Evolutionary conservation across 192 early-diverging fungal species (phyloP).

Genomic region (Coemansia sp.): DNA sequence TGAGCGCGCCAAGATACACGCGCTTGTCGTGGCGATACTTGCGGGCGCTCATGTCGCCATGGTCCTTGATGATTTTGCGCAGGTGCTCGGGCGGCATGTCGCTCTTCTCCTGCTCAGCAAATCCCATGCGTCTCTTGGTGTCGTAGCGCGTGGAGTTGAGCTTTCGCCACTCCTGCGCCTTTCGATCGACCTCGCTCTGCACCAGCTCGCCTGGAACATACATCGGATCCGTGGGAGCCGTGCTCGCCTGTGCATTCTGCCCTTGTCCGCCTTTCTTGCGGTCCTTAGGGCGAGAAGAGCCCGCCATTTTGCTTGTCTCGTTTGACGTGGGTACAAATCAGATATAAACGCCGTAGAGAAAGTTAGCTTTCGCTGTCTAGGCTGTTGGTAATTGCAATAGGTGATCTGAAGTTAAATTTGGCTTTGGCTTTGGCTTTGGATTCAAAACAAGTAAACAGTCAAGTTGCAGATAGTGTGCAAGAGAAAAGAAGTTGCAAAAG

Average conservation of each 20-base stretch:
- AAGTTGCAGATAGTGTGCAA: too few species aligned
- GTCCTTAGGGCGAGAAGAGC: slow-evolving; percentile 2
- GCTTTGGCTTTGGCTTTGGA: too few species aligned
- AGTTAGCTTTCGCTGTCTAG: not conserved
- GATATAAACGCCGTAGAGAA: not conserved
- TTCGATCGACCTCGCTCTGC: slow-evolving; percentile 47
- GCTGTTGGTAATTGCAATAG: not conserved
- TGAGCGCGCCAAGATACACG: slow-evolving; percentile 96
- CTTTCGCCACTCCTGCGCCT: slow-evolving; percentile 90
- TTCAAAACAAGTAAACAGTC: too few species aligned
- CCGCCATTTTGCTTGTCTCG: not conserved
- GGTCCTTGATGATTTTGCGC: slow-evolving; percentile 98
- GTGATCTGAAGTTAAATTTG: too few species aligned
- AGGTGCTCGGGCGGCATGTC: slow-evolving; percentile 98
- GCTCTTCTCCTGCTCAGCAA: slow-evolving; percentile 90
- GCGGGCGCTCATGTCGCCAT: slow-evolving; percentile 98
- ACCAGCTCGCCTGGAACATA: slow-evolving; percentile 32
- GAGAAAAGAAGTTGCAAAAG: not conserved
- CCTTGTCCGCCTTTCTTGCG: slow-evolving; percentile 3
- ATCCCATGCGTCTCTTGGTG: slow-evolving; percentile 93
- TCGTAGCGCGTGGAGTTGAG: slow-evolving; percentile 88
- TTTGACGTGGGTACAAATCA: not conserved
- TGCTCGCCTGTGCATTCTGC: not conserved
- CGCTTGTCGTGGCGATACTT: slow-evolving; percentile 98
- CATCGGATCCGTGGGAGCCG: slow-evolving; percentile 22